Percentiles rank a stretch among this genome's conserved stretches.
These are phyloP conservation scores for Eucalyptus grandis DNA, from an alignment of 345 rosid genomes.

Conservation along the genomic window DNA sequence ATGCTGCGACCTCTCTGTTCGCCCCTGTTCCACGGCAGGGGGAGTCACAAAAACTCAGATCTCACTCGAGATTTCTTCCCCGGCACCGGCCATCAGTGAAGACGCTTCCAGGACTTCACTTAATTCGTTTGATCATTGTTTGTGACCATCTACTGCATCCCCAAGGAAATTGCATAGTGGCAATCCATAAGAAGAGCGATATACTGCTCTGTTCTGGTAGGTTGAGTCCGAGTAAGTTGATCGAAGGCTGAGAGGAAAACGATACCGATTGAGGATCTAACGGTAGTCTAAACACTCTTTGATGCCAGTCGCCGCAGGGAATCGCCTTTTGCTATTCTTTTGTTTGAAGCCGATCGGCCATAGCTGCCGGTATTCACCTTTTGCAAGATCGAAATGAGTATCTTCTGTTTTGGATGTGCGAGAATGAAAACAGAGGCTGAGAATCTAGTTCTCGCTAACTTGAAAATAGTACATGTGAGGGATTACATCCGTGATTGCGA, in stretches of 20 bases:
- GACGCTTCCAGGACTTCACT: background rate
- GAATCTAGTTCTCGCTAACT: background rate
- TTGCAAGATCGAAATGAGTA: background rate
- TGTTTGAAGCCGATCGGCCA: background rate
- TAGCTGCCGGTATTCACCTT: fast-evolving
- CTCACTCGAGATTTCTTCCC: background rate
- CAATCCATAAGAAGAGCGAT: no score
- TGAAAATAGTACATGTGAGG: background rate
- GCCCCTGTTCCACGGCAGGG: fast-evolving
- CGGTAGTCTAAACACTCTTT: background rate
- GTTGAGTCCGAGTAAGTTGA: background rate
- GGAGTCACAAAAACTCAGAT: background rate
- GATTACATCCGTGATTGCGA: no score
- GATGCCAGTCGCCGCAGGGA: background rate
- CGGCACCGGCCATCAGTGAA: background rate
- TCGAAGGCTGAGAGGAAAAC: background rate
- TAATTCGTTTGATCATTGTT: background rate
- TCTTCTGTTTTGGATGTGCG: fast-evolving
- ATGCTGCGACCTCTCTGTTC: background rate
- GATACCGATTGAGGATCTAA: fast-evolving
- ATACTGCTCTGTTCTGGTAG: background rate
- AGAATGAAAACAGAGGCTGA: background rate
- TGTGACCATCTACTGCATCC: background rate
- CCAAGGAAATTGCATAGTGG: background rate
- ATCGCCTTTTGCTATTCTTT: background rate